Evolutionary conservation across 305 asterid species (phyloP).

Genomic region (Fraxinus floribunda): DNA sequence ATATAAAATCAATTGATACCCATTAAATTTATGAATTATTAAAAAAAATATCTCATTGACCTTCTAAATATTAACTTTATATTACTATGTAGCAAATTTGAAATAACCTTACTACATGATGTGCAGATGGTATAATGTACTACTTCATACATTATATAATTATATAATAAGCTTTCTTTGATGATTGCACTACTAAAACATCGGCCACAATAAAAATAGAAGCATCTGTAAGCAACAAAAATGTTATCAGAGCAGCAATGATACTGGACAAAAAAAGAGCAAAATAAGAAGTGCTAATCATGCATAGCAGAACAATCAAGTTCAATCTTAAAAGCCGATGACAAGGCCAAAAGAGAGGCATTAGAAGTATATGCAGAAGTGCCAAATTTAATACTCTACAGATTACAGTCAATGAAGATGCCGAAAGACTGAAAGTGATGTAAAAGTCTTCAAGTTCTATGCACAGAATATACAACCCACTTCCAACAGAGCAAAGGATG

Average conservation of each 20-base stretch:
- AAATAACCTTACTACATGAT: neutral
- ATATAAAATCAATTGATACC: neutral
- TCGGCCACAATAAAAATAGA: neutral
- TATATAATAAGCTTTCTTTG: neutral
- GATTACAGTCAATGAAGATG: conserved; percentile 49
- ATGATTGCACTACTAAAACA: neutral
- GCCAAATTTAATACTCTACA: conserved; percentile 61
- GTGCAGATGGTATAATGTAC: neutral
- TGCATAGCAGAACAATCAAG: conserved; percentile 21
- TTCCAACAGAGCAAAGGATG: conserved; percentile 40
- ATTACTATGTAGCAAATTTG: neutral
- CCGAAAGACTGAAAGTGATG: conserved; percentile 39
- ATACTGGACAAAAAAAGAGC: neutral
- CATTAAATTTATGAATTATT: neutral
- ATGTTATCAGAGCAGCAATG: neutral
- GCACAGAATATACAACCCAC: conserved; percentile 65
- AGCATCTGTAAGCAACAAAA: neutral
- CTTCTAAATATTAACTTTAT: neutral
- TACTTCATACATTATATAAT: neutral
- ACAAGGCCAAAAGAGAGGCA: conserved; percentile 39
- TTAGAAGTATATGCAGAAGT: conserved; percentile 63
- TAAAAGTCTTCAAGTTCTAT: conserved; percentile 40
- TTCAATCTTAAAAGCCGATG: conserved; percentile 16
- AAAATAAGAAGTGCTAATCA: neutral
- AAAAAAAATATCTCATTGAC: neutral